Base-by-base conservation (phyloP, 2,329 filamentous ascomycete species). In the Pseudocercospora ulei region DNA sequence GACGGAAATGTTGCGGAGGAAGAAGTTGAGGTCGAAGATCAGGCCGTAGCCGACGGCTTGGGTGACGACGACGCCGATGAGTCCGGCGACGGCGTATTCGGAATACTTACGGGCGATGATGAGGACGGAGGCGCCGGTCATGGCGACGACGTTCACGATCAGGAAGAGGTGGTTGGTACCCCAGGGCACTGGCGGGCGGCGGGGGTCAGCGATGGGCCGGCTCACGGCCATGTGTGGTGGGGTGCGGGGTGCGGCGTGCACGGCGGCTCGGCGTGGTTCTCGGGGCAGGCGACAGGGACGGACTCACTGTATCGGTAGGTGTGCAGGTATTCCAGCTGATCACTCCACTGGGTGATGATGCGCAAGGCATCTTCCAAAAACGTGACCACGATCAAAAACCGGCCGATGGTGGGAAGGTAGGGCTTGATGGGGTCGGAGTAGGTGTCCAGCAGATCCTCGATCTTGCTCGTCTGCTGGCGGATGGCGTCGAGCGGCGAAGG, bases 1-100 rank as follows among this genome's bases (percentile, higher is more conserved):
- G 56, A 98, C 90, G 50, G 86, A 94, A 46, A 98, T 72, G 62
- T 98, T 98, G 67, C 90, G 87, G 50, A 98, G 81, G 78, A 98
- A 98, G 73, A 98, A 98, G 76, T 96, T 98, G 60, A 96, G 76
- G 65, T 98, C 90, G 64, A 98, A 96, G 64, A 98, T 94, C 47
- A 98, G 75, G 43, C 90, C 90, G 63, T 98, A 98, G 55, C 90
- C 90, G 39, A 98, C 75, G 12, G 88, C 90, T 67, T 98, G 90
- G 20, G 86, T 80, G 47, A 98, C 65, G 36, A 98, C 88, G 37
- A 98, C 90, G 37, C 70, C 81, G 62, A 95, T 82, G 48, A 98
- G 81, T 47, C 88, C 90, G 46, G 70, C 76, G 43, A 96, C 90
- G 43, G 88, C 90, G 64, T 86, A 88, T 65, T 93, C 88, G 51